Base-by-base conservation (phyloP, 2,329 filamentous ascomycete genomes). In the Apiospora saccharicola region DNA sequence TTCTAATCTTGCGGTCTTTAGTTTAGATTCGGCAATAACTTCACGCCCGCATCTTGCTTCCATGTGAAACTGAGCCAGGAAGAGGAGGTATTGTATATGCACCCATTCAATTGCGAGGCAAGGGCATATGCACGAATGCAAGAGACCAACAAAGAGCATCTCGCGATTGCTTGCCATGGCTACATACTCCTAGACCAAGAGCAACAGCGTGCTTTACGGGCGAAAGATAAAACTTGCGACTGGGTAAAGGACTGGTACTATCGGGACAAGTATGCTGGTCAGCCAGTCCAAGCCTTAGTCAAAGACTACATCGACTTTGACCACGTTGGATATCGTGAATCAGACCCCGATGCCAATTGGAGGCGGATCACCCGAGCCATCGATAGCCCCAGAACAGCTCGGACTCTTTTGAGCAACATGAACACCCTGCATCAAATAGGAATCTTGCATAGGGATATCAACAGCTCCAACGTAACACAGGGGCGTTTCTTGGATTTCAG, bases 401-500 rank as follows among this genome's bases (percentile, higher is more conserved):
- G 43, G 3, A 51, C 3, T 6, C 44, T 70, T 1, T 67, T 41
- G 6, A 51, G 26, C 7, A 37, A 46, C 37, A 24, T 71, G 22
- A 53, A 26, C 0, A 67, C 16, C 13, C 51, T 71, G 0, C 70
- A 71, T 37, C 41, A 67, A 0, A 5, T 44, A 2, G 70, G 69
- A 1, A 71, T 70, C 16, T 5, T 71, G 10, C 34, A 69, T 1
- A 46, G 67, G 26, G 72, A 71, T 34, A 49, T 71, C 4, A 69
- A 70, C 70, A 34, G 26, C 2, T 16, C 24, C 0, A 74, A 73
- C 19, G 34, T 74, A 26, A 13, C 30, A 2, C 14, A 49, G 6
- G 73, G 71, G 4, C 64, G 61, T 3, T 68, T 74, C 1, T 1
- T 71, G 5, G 73, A 72, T 30, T 74, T 74, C 53, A 74, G 73